Percentiles rank a stretch among this genome's conserved stretches.
Evolutionary conservation across 2,329 filamentous ascomycete genomes (phyloP).

Genomic region (Fusarium proliferatum): DNA sequence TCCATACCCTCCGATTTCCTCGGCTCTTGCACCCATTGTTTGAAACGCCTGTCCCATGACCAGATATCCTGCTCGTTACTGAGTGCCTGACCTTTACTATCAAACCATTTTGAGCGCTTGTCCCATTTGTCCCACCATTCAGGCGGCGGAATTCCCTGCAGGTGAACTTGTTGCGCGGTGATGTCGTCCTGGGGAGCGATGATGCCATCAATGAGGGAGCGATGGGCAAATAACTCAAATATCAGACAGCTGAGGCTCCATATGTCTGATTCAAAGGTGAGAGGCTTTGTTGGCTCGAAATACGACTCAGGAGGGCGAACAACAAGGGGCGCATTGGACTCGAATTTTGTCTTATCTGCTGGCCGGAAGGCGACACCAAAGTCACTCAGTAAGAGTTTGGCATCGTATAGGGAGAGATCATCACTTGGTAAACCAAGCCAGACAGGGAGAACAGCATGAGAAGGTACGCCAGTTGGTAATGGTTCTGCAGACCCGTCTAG

Average conservation of each 20-base stretch:
- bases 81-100: constrained; percentile 21
- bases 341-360: constrained; percentile 25
- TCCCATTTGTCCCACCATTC: constrained; percentile 42
- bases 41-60: constrained; percentile 20
- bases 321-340: constrained; percentile 47
- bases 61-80: constrained; percentile 8
- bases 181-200: constrained; percentile 31
- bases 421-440: constrained; percentile 51
- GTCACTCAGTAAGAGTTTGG: constrained; percentile 44
- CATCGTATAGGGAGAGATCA: constrained; percentile 42
- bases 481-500: constrained; percentile 32
- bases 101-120: constrained; percentile 32
- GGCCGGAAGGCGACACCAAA: constrained; percentile 53
- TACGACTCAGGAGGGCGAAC: constrained; percentile 50
- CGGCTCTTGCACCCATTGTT: constrained; percentile 15
- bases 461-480: constrained; percentile 42
- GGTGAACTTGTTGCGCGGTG: constrained; percentile 32
- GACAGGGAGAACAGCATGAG: constrained; percentile 45
- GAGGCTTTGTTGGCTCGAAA: constrained; percentile 49
- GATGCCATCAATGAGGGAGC: constrained; percentile 34
- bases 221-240: constrained; percentile 48
- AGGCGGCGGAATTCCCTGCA: constrained; percentile 27
- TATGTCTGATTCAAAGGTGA: constrained; percentile 52
- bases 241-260: constrained; percentile 54
- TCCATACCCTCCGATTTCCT: constrained; percentile 3